Evolutionary conservation across 179 eudicot species (phyloP), one percentile per base, ranked within the genome.

Genomic region (Pouteria campechiana): DNA sequence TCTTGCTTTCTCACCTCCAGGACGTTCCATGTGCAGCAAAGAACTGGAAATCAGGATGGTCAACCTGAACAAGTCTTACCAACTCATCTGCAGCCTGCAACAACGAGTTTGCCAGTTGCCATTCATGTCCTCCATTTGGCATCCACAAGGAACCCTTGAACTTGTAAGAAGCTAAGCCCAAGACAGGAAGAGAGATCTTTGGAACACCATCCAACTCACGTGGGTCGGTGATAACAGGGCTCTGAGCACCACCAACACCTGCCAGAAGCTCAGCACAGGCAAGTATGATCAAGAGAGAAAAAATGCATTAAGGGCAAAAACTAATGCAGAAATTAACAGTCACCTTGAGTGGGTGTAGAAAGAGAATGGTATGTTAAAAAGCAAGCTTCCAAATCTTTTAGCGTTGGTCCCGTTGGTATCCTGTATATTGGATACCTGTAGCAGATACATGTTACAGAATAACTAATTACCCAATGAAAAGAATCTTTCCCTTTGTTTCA

Each of bases 361-460:
- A 88, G 78, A 52, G 54, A 73, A 58, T 88, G 94, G 52, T 70
- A 88, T 40, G 97, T 84, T 56, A 88, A 57, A 59, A 88, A 88
- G 66, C 92, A 84, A 62, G 97, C 97, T 64, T 85, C 93, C 75
- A 85, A 46, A 71, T 82, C 93, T 57, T 67, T 74, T 41, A 85
- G 58, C 6, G 89, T 78, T 36, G 85, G 85, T 32, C 93, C 93
- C 9, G 63, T 74, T 16, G 97, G 97, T 55, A 88, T 84, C 50
- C 92, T 75, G 62, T 83, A 88, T 41, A 88, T 88, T 2, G 97
- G 97, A 65, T 88, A 88, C 97, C 97, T 88, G 57, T 31, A 65
- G 37, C 9, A 19, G 23, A 50, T 29, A 33, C 9, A 37, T 9
- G 1, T 19, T 2, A 37, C 10, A 5, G 2, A 52, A n/a, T n/a